These are phyloP conservation scores for barrel medic (Medicago truncatula) DNA, from an alignment of 306 rosid species.

Conservation along the genomic window DNA sequence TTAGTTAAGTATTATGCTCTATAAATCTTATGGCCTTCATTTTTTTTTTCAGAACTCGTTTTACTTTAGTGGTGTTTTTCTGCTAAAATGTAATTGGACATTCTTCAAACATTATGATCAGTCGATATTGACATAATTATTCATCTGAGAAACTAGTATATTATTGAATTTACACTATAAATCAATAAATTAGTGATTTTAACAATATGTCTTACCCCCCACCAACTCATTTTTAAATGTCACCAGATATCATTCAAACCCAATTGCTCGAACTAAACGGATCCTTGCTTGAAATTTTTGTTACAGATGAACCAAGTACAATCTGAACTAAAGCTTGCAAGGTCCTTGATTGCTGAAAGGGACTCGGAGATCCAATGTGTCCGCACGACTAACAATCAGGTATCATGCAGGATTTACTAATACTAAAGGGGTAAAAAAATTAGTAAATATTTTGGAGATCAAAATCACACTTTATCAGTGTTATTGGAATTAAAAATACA, in stretches of 20 bases:
- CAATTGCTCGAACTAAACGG: constrained; percentile 10
- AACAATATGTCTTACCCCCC: constrained; percentile 7
- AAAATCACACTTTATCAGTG: not conserved
- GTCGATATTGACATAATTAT: not conserved
- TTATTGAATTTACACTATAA: not conserved
- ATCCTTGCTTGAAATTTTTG: constrained; percentile 14
- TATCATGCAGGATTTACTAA: constrained; percentile 26
- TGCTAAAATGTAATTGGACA: not conserved
- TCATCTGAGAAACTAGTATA: not conserved
- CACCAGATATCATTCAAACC: constrained; percentile 20
- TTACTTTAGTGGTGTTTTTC: not conserved
- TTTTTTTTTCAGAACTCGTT: not conserved
- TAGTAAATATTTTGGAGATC: no score
- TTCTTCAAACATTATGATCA: not conserved
- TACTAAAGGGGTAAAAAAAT: not conserved
- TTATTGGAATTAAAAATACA: not conserved
- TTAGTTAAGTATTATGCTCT: constrained; percentile 9
- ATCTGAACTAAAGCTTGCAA: constrained; percentile 92
- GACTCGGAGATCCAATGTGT: constrained; percentile 84
- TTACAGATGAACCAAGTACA: constrained; percentile 91
- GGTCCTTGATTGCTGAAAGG: constrained; percentile 92
- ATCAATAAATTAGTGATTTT: not conserved
- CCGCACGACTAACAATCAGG: constrained; percentile 91
- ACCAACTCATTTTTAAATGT: not conserved
- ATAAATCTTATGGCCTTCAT: not conserved